Evolutionary conservation across 371 early-diverging fungal species (phyloP), one percentile per base, ranked within the genome.

Genomic region (Circinella umbellata): DNA sequence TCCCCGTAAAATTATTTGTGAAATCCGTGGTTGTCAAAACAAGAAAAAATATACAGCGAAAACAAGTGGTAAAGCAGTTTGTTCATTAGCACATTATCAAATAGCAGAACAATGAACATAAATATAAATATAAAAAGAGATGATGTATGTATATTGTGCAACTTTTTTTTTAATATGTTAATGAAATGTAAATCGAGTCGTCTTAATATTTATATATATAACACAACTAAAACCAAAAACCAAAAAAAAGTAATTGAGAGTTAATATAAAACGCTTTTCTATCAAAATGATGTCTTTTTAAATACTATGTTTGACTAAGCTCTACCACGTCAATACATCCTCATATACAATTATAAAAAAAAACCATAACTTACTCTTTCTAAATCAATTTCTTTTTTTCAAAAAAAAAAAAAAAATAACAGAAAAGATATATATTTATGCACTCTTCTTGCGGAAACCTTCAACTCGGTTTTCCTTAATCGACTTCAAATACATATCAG

Each of bases 401-500:
- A 42, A 42, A 42, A 6, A 42, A 42, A 51, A 51, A 5, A 51
- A 51, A 51, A 5, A 76, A 67, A 69, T 1, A 27, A 27, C 27
- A 27, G 27, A 27, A 27, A 27, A 27, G 27, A 27, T 27, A 27
- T 27, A 27, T 27, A 27, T 60, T 64, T 65, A 65, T 55, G 67
- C 34, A 35, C 69, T 35, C 62, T 72, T 75, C 70, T 76, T 82
- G 68, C 85, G 81, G 77, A 79, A 85, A 65, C 85, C 85, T 63
- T 78, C 79, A 55, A 85, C 82, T 74, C 73, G 79, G 72, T 85
- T 78, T 66, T 76, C 78, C 73, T 80, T 85, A 69, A 85, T 63
- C 15, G 81, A 63, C 64, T 70, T 72, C 37, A 82, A 67, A 66
- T 85, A 85, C 72, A 82, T 54, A 61, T 85, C 82, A 37, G 85